Evolutionary conservation across 116 monocot genomes (phyloP).

Genomic region (Papilionanthe hybrid): DNA sequence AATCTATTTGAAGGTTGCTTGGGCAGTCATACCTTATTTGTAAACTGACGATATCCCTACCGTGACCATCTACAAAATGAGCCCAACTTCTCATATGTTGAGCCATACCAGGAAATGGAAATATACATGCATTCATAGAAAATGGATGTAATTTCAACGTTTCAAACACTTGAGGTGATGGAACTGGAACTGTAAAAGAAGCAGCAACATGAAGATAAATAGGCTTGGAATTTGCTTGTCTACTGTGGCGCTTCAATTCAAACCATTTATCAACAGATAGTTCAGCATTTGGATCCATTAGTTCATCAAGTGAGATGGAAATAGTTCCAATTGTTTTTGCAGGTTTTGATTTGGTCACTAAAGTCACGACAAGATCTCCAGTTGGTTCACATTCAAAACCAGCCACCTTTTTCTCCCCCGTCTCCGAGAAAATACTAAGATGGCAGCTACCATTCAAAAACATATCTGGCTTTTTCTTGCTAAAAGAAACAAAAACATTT

Average conservation of each 20-base stretch:
- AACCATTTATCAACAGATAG: constrained; percentile 60
- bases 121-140: constrained; percentile 28
- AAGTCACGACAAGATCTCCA: constrained; percentile 46
- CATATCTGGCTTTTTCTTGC: constrained; percentile 62
- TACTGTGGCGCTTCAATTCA: constrained; percentile 39
- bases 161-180: constrained; percentile 35
- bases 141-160: constrained; percentile 33
- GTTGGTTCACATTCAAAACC: constrained; percentile 64
- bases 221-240: constrained; percentile 28
- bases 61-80: constrained; percentile 38
- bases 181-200: constrained; percentile 60
- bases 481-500: constrained; percentile 48
- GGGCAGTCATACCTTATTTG: constrained; percentile 48
- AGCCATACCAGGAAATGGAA: constrained; percentile 27
- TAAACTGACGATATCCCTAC: constrained; percentile 50
- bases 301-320: constrained; percentile 54
- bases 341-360: constrained; percentile 33
- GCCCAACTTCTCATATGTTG: constrained; percentile 29
- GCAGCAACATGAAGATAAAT: constrained; percentile 55
- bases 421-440: constrained; percentile 48
- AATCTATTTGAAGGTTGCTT: neutral
- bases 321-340: constrained; percentile 54
- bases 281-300: constrained; percentile 42
- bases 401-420: constrained; percentile 38
- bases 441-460: constrained; percentile 44